These are phyloP conservation scores for Holtermanniella nyarrowii DNA, from an alignment of 768 basidiomycete genomes.

Conservation along the genomic window DNA sequence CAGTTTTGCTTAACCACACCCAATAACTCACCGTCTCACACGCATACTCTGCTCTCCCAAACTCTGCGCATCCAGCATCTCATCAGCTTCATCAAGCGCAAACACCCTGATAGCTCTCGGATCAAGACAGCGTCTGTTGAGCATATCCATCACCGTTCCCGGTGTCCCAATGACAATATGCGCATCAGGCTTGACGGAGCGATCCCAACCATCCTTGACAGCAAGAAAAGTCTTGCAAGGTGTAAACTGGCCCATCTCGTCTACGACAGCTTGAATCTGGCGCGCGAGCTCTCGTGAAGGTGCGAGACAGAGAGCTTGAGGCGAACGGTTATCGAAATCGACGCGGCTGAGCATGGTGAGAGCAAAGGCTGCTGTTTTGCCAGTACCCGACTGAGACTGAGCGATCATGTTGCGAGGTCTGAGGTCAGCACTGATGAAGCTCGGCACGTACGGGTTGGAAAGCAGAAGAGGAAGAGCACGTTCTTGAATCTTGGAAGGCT, in stretches of 20 bases:
- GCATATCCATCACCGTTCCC: constrained; percentile 83
- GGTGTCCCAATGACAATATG: constrained; percentile 95
- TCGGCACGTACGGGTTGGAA: constrained; percentile 64
- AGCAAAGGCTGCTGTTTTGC: constrained; percentile 97
- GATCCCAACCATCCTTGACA: constrained; percentile 59
- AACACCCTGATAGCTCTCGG: constrained; percentile 74
- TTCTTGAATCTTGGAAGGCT: constrained; percentile 98
- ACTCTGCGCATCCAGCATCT: constrained; percentile 86
- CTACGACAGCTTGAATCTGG: constrained; percentile 92
- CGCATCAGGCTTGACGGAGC: constrained; percentile 51
- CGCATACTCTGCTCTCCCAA: constrained; percentile 85
- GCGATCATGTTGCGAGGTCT: constrained; percentile 99
- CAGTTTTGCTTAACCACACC: constrained; percentile 47
- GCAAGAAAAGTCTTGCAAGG: constrained; percentile 87
- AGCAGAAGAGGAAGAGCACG: constrained; percentile 85
- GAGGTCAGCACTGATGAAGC: neutral
- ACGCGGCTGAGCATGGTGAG: constrained; percentile 93
- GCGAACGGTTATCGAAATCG: constrained; percentile 67
- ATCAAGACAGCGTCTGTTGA: constrained; percentile 61
- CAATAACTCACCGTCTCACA: constrained; percentile 70
- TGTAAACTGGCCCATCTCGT: constrained; percentile 91
- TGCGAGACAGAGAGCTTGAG: constrained; percentile 92
- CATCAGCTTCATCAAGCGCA: constrained; percentile 95
- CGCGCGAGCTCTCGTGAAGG: constrained; percentile 94
- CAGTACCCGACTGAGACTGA: constrained; percentile 97